Percentiles rank a stretch among this genome's conserved stretches.
Conservation (phyloP, 257 asterid genomes). For the Mentha longifolia region DNA sequence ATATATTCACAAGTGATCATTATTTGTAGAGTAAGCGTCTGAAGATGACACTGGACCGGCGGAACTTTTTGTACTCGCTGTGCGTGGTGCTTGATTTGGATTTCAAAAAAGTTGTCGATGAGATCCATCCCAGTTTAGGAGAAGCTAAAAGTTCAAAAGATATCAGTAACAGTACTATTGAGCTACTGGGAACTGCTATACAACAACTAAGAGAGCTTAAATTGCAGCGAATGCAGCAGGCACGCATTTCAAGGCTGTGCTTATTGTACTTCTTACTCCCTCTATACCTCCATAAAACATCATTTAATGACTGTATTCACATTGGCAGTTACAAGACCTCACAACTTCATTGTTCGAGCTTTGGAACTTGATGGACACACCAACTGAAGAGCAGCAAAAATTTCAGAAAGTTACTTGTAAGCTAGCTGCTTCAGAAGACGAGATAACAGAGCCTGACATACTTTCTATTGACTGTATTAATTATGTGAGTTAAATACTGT, state of each 20-base stretch:
- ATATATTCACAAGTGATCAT: conserved; percentile 26
- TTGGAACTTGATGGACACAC: conserved; percentile 98
- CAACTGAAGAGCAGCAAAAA: conserved; percentile 76
- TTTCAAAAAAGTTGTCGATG: conserved; percentile 55
- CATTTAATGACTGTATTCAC: conserved; percentile 28
- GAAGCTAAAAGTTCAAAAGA: conserved; percentile 62
- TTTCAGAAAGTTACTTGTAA: conserved; percentile 87
- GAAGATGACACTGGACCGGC: conserved; percentile 60
- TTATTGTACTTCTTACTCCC: background rate
- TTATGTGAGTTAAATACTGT: conserved; percentile 56
- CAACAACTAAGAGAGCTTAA: conserved; percentile 66
- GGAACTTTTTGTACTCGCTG: conserved; percentile 65
- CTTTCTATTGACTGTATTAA: conserved; percentile 68
- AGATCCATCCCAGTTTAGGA: conserved; percentile 77
- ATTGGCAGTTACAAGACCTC: conserved; percentile 79
- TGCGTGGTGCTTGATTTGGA: conserved; percentile 91
- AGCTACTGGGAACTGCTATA: conserved; percentile 59
- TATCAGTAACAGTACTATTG: conserved; percentile 61
- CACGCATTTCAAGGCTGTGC: conserved; percentile 28
- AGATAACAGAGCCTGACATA: conserved; percentile 76
- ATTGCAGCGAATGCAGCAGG: conserved; percentile 83
- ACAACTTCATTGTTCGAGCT: conserved; percentile 85
- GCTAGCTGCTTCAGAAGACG: conserved; percentile 89
- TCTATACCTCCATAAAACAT: conserved; percentile 14
- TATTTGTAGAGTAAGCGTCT: conserved; percentile 72